phyloP scores from a whole-genome alignment of 148 eudicot genomes.

The Polygonum maritimum region DNA sequence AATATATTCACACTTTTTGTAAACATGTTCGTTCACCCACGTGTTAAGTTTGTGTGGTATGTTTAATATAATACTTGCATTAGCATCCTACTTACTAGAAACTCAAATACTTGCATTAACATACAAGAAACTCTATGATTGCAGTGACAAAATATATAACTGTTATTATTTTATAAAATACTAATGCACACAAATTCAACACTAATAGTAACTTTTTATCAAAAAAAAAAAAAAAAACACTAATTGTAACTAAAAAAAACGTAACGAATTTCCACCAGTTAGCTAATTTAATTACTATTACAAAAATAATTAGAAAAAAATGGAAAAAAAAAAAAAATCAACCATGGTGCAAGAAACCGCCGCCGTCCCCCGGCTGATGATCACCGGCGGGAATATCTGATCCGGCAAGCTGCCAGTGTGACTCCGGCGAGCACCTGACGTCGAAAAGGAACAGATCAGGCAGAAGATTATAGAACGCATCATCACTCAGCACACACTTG shows the following conservation, averaged over 20 bases:
- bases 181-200: background rate
- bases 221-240: background rate
- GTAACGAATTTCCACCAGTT: background rate
- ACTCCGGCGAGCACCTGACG: background rate
- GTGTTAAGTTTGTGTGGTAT: background rate
- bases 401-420: background rate
- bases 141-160: background rate
- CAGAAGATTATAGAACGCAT: constrained; percentile 1
- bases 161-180: background rate
- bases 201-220: too few relatives aligned
- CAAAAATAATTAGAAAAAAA: background rate
- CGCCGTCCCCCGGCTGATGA: background rate
- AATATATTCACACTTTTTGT: too few relatives aligned
- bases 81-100: background rate
- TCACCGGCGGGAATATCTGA: background rate
- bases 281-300: background rate
- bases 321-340: background rate
- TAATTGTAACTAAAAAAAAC: background rate
- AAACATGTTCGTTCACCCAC: background rate
- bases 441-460: background rate
- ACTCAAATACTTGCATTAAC: background rate
- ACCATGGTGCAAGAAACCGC: background rate
- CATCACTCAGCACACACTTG: background rate
- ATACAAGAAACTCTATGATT: background rate
- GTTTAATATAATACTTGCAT: background rate